Conservation (phyloP, 345 rosid genomes). For the Mallotus nudiflorus region DNA sequence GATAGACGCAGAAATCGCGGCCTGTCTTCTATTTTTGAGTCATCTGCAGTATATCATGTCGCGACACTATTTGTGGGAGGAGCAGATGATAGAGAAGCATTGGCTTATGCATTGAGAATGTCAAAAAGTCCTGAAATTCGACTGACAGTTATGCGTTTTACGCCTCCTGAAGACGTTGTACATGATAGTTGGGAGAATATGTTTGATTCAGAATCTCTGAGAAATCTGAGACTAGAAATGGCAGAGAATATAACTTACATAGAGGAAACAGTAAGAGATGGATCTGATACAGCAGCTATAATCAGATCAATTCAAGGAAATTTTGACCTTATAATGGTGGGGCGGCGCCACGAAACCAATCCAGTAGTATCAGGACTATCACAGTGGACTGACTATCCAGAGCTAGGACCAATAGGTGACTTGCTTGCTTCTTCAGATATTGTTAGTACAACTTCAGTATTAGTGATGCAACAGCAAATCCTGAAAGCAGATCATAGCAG, state of each 20-base stretch:
- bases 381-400: constrained; percentile 30
- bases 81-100: constrained; percentile 32
- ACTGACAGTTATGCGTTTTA: constrained; percentile 17
- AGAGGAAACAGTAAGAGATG: constrained; percentile 27
- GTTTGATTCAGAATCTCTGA: constrained; percentile 15
- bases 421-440: constrained; percentile 24
- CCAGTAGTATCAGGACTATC: constrained; percentile 18
- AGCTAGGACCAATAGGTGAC: constrained; percentile 33
- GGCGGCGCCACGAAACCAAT: constrained; percentile 18
- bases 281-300: constrained; percentile 18
- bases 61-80: constrained; percentile 23
- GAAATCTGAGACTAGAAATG: constrained; percentile 7
- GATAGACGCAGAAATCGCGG: constrained; percentile 20
- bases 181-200: constrained; percentile 13
- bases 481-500: constrained; percentile 18
- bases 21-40: constrained; percentile 14
- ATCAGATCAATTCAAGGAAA: constrained; percentile 2
- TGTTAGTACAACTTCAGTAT: constrained; percentile 6
- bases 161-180: background rate
- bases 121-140: constrained; percentile 12
- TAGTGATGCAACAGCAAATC: constrained; percentile 34
- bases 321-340: constrained; percentile 27
- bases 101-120: constrained; percentile 33
- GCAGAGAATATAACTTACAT: background rate
- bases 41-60: background rate